Conservation (phyloP, 495 filamentous ascomycete genomes). For the Gamarada debralockiae region DNA sequence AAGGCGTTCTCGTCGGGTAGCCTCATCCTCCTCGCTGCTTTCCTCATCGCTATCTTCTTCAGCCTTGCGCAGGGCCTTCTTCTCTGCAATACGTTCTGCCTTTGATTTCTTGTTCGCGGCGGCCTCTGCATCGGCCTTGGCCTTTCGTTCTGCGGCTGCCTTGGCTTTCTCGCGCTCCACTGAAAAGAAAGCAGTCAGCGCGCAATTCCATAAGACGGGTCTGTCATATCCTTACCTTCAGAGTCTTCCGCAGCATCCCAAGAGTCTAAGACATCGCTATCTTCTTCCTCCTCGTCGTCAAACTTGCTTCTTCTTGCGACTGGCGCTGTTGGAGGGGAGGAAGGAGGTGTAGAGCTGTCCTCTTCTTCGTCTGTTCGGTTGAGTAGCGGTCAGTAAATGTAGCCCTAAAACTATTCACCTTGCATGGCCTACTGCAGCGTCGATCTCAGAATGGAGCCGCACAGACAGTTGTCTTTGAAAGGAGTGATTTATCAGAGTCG, state of each 20-base stretch:
- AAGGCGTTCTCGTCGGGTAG: conserved; percentile 65
- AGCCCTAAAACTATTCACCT: conserved; percentile 9
- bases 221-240: conserved; percentile 38
- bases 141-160: conserved; percentile 79
- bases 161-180: conserved; percentile 92
- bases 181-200: too few relatives aligned
- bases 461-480: background rate
- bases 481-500: too few relatives aligned
- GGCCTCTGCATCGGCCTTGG: conserved; percentile 87
- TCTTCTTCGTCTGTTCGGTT: conserved; percentile 61
- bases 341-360: conserved; percentile 54
- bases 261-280: conserved; percentile 81
- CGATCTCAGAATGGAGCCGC: conserved; percentile 10
- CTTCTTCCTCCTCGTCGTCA: conserved; percentile 83
- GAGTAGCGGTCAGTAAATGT: conserved; percentile 33
- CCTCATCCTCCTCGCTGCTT: conserved; percentile 61
- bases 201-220: too few relatives aligned
- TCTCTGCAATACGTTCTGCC: conserved; percentile 82
- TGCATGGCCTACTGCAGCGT: conserved; percentile 21
- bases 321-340: conserved; percentile 57
- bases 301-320: conserved; percentile 66
- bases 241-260: conserved; percentile 98
- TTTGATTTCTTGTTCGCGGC: conserved; percentile 90
- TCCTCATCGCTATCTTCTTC: conserved; percentile 53
- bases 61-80: conserved; percentile 41